Evolutionary conservation across 352 stramenopile species (phyloP), one percentile per base, ranked within the genome.

Genomic region (Phytophthora ohioensis): DNA sequence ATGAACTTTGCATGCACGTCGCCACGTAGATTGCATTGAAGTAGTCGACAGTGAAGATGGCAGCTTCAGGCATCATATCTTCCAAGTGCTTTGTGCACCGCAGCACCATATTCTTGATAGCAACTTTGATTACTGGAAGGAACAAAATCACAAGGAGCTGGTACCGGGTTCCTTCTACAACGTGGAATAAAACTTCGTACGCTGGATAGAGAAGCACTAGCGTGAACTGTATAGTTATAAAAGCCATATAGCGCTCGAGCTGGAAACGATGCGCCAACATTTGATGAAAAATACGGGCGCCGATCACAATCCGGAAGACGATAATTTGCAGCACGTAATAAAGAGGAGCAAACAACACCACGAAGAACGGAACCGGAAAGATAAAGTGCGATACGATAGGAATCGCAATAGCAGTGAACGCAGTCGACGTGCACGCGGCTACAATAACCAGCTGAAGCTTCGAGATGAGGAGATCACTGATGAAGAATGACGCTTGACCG

Each of bases 21-120:
- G 58, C 58, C 45, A 73, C n/a, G 39, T 64, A 69, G 10, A 64
- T 38, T 10, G 66, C 53, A 41, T 71, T 71, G 67, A 71, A 75
- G 45, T 64, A 65, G 9, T 67, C 61, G 15, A 67, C 55, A 9
- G 60, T 63, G 39, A 75, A 71, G 34, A 71, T 71, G 7, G 53
- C 67, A 41, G 48, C 41, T 13, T 49, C 47, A 1, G 67, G 67
- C 3, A 54, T 57, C 7, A 63, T 48, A 21, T 75, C 67, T 53
- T 71, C 67, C 27, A 71, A 30, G 55, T 71, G 61, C 0, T 10
- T 27, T 2, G 39, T 56, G n/a, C 21, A 62, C 3, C 34, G 35
- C 2, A 62, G 8, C 10, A 71, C 30, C 8, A 63, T 15, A 12
- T 75, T 70, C 15, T 67, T 61, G 15, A 81, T 55, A 5, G 49